Conservation (phyloP, 306 rosid species). For the Gastrolobium bilobum region DNA sequence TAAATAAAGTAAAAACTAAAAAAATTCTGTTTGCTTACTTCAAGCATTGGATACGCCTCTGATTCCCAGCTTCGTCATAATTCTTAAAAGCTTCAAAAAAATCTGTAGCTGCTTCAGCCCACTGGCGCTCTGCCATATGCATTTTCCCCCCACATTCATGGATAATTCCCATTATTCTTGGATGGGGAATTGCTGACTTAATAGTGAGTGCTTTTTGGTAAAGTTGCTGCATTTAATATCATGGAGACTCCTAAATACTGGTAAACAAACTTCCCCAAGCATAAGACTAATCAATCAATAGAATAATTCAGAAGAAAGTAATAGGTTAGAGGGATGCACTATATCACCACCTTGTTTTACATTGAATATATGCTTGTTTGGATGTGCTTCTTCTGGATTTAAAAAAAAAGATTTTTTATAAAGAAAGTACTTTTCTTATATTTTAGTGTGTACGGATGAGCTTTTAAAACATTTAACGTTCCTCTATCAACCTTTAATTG, state of each 20-base stretch:
- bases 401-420: background rate
- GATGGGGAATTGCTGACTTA: conserved; percentile 99
- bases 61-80: conserved; percentile 98
- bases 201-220: conserved; percentile 96
- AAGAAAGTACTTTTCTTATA: conserved; percentile 5
- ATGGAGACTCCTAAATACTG: conserved; percentile 40
- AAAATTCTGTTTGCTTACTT: conserved; percentile 62
- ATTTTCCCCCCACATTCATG: conserved; percentile 99
- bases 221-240: conserved; percentile 82
- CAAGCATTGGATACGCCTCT: conserved; percentile 96
- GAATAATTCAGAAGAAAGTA: background rate
- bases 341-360: background rate
- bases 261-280: conserved; percentile 43
- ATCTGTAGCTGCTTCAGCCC: conserved; percentile 99
- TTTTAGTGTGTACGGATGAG: background rate
- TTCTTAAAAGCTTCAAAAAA: conserved; percentile 97
- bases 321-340: background rate
- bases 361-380: background rate
- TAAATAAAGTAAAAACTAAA: conserved; percentile 16
- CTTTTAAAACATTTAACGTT: background rate
- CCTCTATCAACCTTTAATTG: background rate
- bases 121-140: conserved; percentile 99
- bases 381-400: conserved; percentile 5
- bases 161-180: conserved; percentile 97
- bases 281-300: conserved; percentile 1